Conservation (phyloP, 306 rosid genomes). For the Parietaria judaica region DNA sequence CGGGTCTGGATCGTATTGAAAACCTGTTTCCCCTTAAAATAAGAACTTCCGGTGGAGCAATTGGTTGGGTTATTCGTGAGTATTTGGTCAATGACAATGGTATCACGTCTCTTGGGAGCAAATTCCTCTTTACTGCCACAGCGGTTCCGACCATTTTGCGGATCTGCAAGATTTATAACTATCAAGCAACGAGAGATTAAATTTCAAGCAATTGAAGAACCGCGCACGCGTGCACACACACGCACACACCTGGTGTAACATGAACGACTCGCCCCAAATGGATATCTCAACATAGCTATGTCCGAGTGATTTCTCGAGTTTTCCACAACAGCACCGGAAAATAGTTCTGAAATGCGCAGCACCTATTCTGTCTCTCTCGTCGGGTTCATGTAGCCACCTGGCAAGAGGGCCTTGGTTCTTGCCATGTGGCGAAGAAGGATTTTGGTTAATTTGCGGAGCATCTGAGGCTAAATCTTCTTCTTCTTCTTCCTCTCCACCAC, state of each 20-base stretch:
- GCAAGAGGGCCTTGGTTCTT: slow-evolving; percentile 40
- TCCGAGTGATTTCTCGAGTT: slow-evolving; percentile 57
- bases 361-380: slow-evolving; percentile 55
- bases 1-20: slow-evolving; percentile 39
- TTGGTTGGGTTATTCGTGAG: slow-evolving; percentile 62
- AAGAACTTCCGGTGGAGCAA: slow-evolving; percentile 79
- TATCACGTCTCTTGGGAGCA: slow-evolving; percentile 64
- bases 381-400: slow-evolving; percentile 85
- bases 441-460: slow-evolving; percentile 15
- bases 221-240: too few relatives aligned
- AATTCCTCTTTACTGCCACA: slow-evolving; percentile 70
- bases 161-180: slow-evolving; percentile 37
- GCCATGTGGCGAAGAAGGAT: slow-evolving; percentile 17
- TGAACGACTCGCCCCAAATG: slow-evolving; percentile 93
- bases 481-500: slow-evolving; percentile 41
- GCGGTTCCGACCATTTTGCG: slow-evolving; percentile 92
- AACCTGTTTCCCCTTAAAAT: slow-evolving; percentile 65
- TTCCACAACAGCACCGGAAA: slow-evolving; percentile 54
- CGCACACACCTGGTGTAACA: slow-evolving; percentile 77
- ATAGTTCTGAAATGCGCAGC: slow-evolving; percentile 80
- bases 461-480: slow-evolving; percentile 23
- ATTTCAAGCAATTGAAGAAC: too few relatives aligned
- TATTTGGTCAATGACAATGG: slow-evolving; percentile 58
- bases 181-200: background rate
- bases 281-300: slow-evolving; percentile 46